These are phyloP conservation scores for Saturnispora kantuleensis DNA, from an alignment of 805 yeast genomes.

Conservation along the genomic window DNA sequence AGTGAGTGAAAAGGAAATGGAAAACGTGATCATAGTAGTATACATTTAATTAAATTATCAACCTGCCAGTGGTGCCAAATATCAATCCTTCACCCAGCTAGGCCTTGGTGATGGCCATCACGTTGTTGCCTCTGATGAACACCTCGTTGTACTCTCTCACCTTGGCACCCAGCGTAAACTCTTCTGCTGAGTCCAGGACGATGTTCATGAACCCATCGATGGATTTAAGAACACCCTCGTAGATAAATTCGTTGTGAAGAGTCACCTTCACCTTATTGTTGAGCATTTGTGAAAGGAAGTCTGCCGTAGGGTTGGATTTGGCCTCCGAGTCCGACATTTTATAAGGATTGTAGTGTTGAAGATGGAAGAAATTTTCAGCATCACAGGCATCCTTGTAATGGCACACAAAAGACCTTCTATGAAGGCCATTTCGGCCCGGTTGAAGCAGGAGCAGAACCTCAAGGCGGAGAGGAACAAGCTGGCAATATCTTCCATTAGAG, in stretches of 20 bases:
- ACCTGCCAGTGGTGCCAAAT: not conserved
- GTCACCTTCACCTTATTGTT: constrained; percentile 77
- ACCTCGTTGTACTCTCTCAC: constrained; percentile 60
- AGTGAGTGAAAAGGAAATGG: not conserved
- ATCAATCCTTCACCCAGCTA: not conserved
- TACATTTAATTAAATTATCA: not conserved
- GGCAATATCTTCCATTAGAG: constrained; percentile 32
- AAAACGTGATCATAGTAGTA: no score
- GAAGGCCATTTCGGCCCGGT: constrained; percentile 14
- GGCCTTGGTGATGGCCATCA: constrained; percentile 34
- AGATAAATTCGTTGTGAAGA: constrained; percentile 79
- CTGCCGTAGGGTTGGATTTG: constrained; percentile 6
- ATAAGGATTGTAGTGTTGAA: no score
- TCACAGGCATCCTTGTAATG: no score
- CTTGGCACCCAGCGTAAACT: constrained; percentile 42
- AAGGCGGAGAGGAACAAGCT: constrained; percentile 26
- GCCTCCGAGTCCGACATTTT: not conserved
- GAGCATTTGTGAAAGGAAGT: constrained; percentile 67
- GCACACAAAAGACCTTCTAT: constrained; percentile 1
- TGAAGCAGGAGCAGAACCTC: constrained; percentile 22
- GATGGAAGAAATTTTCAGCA: no score
- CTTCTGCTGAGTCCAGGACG: constrained; percentile 71
- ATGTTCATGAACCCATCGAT: constrained; percentile 97
- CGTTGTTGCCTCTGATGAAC: constrained; percentile 80
- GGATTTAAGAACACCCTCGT: constrained; percentile 56